Conservation (phyloP, 768 basidiomycete species). For the Trichaptum fuscoviolaceum region DNA sequence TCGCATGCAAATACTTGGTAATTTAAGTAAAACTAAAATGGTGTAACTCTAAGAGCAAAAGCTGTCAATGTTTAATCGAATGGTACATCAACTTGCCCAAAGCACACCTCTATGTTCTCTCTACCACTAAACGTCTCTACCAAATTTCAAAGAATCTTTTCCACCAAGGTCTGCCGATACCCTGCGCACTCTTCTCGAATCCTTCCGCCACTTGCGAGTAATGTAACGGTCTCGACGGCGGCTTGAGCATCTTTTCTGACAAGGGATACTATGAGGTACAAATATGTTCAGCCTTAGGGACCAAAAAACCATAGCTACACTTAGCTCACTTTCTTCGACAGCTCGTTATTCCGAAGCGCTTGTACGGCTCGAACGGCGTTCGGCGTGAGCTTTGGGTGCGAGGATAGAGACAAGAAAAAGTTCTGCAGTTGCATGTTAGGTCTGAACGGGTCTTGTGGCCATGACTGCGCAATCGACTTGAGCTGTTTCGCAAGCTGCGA, state of each 20-base stretch:
- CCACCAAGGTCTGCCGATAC: conserved; percentile 81
- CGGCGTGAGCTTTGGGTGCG: conserved; percentile 63
- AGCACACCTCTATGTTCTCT: neutral
- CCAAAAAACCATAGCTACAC: neutral
- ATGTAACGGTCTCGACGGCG: conserved; percentile 66
- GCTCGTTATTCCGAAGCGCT: conserved; percentile 48
- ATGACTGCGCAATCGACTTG: conserved; percentile 49
- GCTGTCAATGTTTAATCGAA: no score
- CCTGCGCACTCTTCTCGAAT: conserved; percentile 67
- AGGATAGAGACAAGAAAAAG: conserved; percentile 58
- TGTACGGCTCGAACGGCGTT: conserved; percentile 55
- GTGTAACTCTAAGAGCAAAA: no score
- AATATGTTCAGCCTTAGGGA: conserved; percentile 7
- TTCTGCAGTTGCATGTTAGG: conserved; percentile 68
- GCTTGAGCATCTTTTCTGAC: conserved; percentile 56
- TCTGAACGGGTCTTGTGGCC: conserved; percentile 71
- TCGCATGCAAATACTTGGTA: neutral
- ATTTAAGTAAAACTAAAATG: neutral
- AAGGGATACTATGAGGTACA: conserved; percentile 52
- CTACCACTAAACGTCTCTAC: no score
- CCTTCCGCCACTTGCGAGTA: conserved; percentile 71
- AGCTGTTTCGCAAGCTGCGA: conserved; percentile 46
- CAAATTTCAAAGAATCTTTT: conserved; percentile 76
- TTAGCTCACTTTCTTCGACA: conserved; percentile 49
- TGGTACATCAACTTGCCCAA: neutral